Evolutionary conservation across 208 protist species (phyloP).

Genomic region (Herpetomonas samuelpessoai): DNA sequence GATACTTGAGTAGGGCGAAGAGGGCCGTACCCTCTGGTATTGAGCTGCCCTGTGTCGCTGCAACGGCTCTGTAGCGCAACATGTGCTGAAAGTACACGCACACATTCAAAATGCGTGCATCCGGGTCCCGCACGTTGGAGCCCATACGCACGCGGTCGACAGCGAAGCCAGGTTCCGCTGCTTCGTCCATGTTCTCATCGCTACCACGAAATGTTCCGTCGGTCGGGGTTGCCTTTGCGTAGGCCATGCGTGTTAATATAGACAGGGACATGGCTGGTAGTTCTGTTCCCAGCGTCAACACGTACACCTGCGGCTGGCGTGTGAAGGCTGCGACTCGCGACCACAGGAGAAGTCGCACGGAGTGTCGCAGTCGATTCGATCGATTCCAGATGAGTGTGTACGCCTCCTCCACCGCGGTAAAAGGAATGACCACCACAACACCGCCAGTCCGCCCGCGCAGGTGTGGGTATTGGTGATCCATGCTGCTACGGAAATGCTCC

Average conservation of each 20-base stretch:
- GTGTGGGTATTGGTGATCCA: constrained; percentile 51
- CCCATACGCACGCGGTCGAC: too few relatives aligned
- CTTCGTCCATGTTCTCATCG: too few relatives aligned
- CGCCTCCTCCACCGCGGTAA: constrained; percentile 67
- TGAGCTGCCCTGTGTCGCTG: constrained; percentile 24
- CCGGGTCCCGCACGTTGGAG: constrained; percentile 59
- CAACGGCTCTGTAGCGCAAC: constrained; percentile 29
- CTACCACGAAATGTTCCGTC: constrained; percentile 17
- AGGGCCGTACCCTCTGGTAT: constrained; percentile 65
- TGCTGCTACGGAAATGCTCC: constrained; percentile 64
- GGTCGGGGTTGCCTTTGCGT: constrained; percentile 31
- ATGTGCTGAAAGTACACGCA: constrained; percentile 66
- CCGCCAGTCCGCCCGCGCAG: constrained; percentile 17
- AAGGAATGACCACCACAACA: constrained; percentile 62
- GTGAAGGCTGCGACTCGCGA: constrained; percentile 50
- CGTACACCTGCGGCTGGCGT: constrained; percentile 44
- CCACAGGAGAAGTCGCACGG: constrained; percentile 64
- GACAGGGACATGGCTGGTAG: constrained; percentile 49
- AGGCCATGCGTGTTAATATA: constrained; percentile 62
- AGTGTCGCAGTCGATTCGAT: constrained; percentile 25
- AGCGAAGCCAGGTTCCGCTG: too few relatives aligned
- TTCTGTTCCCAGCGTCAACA: constrained; percentile 55
- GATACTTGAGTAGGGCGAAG: constrained; percentile 83
- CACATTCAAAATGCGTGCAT: constrained; percentile 78
- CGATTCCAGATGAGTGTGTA: constrained; percentile 65